Conservation (phyloP, 129 eudicot genomes). For the Smallanthus sonchifolius region DNA sequence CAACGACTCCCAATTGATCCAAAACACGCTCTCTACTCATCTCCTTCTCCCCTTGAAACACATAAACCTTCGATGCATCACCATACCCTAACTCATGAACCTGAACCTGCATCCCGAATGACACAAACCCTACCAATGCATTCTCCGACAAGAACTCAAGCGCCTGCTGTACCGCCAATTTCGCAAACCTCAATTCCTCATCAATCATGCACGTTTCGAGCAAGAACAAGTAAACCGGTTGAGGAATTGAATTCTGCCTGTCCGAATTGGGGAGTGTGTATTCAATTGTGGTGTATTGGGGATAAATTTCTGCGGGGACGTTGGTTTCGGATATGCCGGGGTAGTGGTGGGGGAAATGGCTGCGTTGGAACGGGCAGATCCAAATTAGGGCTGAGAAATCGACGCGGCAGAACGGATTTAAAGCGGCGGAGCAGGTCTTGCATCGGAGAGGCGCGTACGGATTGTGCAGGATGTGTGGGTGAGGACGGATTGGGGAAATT, state of each 20-base stretch:
- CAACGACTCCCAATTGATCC: slow-evolving; percentile 80
- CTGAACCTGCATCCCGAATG: slow-evolving; percentile 38
- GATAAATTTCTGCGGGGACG: slow-evolving; percentile 44
- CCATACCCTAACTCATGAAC: slow-evolving; percentile 46
- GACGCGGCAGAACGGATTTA: slow-evolving; percentile 70
- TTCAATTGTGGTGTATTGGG: slow-evolving; percentile 62
- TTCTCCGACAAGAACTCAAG: slow-evolving; percentile 36
- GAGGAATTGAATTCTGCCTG: slow-evolving; percentile 11
- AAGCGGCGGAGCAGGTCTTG: slow-evolving; percentile 60
- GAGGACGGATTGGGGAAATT: slow-evolving; percentile 71
- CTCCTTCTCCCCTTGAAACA: slow-evolving; percentile 81
- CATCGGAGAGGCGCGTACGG: slow-evolving; percentile 77
- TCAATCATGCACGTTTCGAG: slow-evolving; percentile 85
- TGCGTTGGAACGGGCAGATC: slow-evolving; percentile 61
- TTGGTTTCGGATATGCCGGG: slow-evolving; percentile 45
- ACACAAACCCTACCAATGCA: slow-evolving; percentile 35
- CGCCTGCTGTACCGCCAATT: slow-evolving; percentile 60
- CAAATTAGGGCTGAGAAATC: slow-evolving; percentile 73
- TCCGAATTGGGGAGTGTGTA: slow-evolving; percentile 19
- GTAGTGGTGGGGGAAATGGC: slow-evolving; percentile 60
- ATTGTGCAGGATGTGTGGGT: slow-evolving; percentile 55
- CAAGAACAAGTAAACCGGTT: slow-evolving; percentile 66
- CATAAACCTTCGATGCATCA: slow-evolving; percentile 81
- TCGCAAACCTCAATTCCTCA: slow-evolving; percentile 79
- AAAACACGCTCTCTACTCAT: slow-evolving; percentile 77